phyloP scores from a whole-genome alignment of 306 rosid genomes.

The Erythrophleum fordii region DNA sequence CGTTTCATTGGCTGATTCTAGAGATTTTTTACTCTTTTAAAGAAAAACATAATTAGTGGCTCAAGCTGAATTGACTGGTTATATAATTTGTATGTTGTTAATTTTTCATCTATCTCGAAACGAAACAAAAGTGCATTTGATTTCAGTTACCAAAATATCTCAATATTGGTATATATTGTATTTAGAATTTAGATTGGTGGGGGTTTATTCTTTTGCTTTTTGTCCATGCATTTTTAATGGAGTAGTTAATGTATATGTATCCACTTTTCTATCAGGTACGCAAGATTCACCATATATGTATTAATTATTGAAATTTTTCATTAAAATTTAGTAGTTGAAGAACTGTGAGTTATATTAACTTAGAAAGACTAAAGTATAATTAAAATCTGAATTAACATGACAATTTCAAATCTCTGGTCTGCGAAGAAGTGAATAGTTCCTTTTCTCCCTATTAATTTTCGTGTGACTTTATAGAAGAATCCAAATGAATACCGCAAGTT shows the following conservation, averaged over 20 bases:
- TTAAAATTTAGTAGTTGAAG: no score
- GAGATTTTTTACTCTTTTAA: neutral
- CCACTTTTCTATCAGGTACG: no score
- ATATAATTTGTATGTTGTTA: neutral
- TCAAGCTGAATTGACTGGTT: constrained; percentile 1
- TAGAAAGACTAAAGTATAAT: no score
- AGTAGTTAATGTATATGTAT: no score
- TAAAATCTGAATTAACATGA: no score
- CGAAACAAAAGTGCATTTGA: neutral
- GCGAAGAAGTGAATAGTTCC: neutral
- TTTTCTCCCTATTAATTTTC: neutral
- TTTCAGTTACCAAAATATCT: neutral
- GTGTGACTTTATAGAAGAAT: neutral
- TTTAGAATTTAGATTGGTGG: constrained; percentile 16
- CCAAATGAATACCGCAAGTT: neutral
- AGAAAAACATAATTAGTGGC: neutral
- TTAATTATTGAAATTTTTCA: no score
- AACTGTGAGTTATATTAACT: no score
- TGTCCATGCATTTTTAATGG: no score
- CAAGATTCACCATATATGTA: no score
- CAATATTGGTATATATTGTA: neutral
- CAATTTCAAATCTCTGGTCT: neutral
- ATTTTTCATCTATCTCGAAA: neutral
- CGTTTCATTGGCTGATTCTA: constrained; percentile 12
- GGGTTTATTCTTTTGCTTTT: no score